Conservation (phyloP, 768 basidiomycete genomes). For the Lentinus brumalis region DNA sequence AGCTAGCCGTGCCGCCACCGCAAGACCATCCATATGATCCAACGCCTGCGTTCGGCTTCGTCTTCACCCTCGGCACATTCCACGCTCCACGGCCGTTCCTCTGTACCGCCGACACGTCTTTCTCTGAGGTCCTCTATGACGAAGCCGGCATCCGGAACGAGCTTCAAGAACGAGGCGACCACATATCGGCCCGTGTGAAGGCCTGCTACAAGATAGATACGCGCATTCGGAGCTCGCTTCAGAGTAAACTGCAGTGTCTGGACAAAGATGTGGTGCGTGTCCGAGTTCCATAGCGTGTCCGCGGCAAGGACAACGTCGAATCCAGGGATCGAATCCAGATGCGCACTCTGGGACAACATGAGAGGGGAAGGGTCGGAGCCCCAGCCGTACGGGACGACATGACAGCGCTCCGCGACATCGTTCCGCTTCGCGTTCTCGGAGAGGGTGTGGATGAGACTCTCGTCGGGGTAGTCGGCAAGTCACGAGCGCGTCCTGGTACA, state of each 20-base stretch:
- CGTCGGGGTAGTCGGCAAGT: no score
- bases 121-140: conserved; percentile 50
- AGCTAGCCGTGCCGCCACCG: conserved; percentile 18
- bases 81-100: conserved; percentile 53
- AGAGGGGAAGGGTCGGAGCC: no score
- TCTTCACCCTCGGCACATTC: conserved; percentile 55
- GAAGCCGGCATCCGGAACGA: conserved; percentile 43
- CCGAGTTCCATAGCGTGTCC: conserved; percentile 79
- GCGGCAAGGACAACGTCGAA: conserved; percentile 74
- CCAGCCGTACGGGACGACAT: no score
- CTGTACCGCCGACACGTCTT: conserved; percentile 44
- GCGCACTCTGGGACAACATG: no score
- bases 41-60: conserved; percentile 66
- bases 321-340: no score
- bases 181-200: conserved; percentile 79
- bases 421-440: no score
- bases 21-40: conserved; percentile 66
- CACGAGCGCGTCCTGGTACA: no score
- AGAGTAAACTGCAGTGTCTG: conserved; percentile 53
- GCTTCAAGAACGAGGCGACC: conserved; percentile 58
- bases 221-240: conserved; percentile 41
- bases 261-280: conserved; percentile 56
- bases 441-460: no score
- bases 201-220: conserved; percentile 69
- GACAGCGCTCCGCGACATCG: no score